phyloP scores from a whole-genome alignment of 371 early-diverging fungal genomes.

The Actinomortierella wolfii region DNA sequence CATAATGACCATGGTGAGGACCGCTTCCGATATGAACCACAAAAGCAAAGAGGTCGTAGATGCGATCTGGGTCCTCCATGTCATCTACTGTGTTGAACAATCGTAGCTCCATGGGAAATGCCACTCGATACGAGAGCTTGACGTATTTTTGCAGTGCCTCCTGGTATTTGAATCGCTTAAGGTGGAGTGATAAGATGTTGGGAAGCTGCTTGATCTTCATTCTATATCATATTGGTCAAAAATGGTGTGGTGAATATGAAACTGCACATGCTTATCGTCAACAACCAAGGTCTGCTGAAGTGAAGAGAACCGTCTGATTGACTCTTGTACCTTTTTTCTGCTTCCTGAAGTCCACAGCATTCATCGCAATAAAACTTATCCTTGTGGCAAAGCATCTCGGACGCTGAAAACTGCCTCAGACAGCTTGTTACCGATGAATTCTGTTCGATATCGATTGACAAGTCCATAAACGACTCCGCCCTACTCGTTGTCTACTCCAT shows the following conservation, averaged over 20 bases:
- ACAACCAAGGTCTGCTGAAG: too few relatives aligned
- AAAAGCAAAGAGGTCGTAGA: conserved; percentile 88
- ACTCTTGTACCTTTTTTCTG: conserved; percentile 85
- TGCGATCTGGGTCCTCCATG: conserved; percentile 81
- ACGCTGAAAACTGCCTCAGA: conserved; percentile 91
- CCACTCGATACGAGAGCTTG: conserved; percentile 94
- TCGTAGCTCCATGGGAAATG: conserved; percentile 91
- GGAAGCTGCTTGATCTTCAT: conserved; percentile 95
- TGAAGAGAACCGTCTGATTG: too few relatives aligned
- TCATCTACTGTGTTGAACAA: conserved; percentile 95
- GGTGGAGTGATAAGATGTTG: conserved; percentile 91
- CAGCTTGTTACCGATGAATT: conserved; percentile 93
- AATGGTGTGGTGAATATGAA: too few relatives aligned
- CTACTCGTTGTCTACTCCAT: conserved; percentile 79
- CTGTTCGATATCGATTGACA: conserved; percentile 95
- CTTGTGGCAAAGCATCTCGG: conserved; percentile 90
- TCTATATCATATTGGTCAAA: conserved; percentile 49
- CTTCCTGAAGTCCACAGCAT: conserved; percentile 94
- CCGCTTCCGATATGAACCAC: conserved; percentile 97
- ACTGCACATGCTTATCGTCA: too few relatives aligned
- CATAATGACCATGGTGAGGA: conserved; percentile 97
- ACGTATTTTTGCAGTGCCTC: conserved; percentile 88
- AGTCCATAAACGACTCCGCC: conserved; percentile 94
- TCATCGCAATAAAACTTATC: conserved; percentile 97
- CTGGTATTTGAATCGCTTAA: conserved; percentile 97